Base-by-base conservation (phyloP, 2,329 filamentous ascomycete species). In the Diaporthe sp. region DNA sequence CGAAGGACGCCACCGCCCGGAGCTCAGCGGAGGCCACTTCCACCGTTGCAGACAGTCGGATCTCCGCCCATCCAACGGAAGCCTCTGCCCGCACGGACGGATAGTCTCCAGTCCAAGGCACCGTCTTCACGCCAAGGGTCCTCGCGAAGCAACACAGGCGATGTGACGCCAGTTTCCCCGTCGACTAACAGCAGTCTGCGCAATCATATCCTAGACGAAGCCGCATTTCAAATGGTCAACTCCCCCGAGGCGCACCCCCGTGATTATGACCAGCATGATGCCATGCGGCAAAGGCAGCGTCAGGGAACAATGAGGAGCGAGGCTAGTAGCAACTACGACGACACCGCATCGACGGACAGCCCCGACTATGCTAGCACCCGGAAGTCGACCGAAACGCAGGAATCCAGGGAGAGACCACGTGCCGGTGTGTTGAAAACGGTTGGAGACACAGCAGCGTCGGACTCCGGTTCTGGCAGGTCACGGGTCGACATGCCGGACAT, bases 371-470 rank as follows among this genome's bases (percentile, higher is more conserved):
- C 94, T 9, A 97, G 94, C 83, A 93, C 92, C 28, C 87, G 86
- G 42, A 88, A 85, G 57, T 92, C 90, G 61, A 86, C 85, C 62
- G 87, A 87, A 55, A 86, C 87, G 2, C 84, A 86, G 77, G 83
- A 87, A 75, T 89, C 89, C 0, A 84, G 89, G 12, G 92, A 95
- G 74, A 90, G 90, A 75, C 94, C 94, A 22, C 90, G 96, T 77
- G 93, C 94, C 77, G 96, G 96, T 67, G 92, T 96, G 9, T 87
- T 96, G 81, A 95, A 93, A 82, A 95, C 94, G 1, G 92, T 96
- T 15, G 95, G 95, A 5, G 87, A 87, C n/a, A 80, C 71, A 12
- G 72, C 73, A 28, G 65, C 61, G 34, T 77, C 75, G 6, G 57
- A 74, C 75, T 77, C 55, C 75, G 74, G 57, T 76, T 75, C 69